These are phyloP conservation scores for Botryosphaeria agaves DNA, from an alignment of 2,329 filamentous ascomycete species.

Conservation along the genomic window DNA sequence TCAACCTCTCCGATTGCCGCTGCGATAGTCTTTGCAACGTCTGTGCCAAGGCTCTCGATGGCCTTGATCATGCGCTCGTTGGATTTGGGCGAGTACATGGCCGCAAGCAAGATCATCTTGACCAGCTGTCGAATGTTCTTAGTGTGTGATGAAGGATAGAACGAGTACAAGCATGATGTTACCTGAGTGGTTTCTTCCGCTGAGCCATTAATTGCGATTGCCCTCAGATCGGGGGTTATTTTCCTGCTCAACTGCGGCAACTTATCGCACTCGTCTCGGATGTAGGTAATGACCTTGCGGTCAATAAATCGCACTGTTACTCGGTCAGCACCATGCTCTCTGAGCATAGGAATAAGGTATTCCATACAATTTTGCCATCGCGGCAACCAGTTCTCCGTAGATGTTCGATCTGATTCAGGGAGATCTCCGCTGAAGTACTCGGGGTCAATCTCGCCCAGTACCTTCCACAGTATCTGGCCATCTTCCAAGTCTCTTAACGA, in stretches of 20 bases:
- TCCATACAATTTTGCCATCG: conserved; percentile 31
- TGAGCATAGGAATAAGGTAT: too few species aligned
- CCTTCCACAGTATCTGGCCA: conserved; percentile 29
- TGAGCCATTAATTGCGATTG: conserved; percentile 26
- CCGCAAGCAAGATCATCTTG: conserved; percentile 29
- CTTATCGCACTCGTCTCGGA: conserved; percentile 26
- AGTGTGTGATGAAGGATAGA: background rate
- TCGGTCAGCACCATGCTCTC: conserved; percentile 3
- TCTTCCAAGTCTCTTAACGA: conserved; percentile 27
- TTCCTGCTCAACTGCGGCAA: conserved; percentile 20
- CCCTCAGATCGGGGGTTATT: conserved; percentile 29
- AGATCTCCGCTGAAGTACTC: conserved; percentile 30
- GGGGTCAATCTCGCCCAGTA: conserved; percentile 26
- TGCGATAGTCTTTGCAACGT: conserved; percentile 19
- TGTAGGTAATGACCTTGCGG: conserved; percentile 29
- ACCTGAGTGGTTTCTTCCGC: conserved; percentile 18
- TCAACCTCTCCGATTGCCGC: conserved; percentile 21
- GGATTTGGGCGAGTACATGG: conserved; percentile 28
- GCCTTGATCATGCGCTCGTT: conserved; percentile 29
- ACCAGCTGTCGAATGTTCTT: conserved; percentile 16
- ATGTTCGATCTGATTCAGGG: conserved; percentile 24
- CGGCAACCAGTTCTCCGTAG: conserved; percentile 31
- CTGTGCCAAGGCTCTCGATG: conserved; percentile 18
- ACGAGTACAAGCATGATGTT: conserved; percentile 1
- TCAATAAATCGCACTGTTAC: conserved; percentile 28